Evolutionary conservation across 1,284 basidiomycete genomes (phyloP).

Genomic region (Hemileia vastatrix): DNA sequence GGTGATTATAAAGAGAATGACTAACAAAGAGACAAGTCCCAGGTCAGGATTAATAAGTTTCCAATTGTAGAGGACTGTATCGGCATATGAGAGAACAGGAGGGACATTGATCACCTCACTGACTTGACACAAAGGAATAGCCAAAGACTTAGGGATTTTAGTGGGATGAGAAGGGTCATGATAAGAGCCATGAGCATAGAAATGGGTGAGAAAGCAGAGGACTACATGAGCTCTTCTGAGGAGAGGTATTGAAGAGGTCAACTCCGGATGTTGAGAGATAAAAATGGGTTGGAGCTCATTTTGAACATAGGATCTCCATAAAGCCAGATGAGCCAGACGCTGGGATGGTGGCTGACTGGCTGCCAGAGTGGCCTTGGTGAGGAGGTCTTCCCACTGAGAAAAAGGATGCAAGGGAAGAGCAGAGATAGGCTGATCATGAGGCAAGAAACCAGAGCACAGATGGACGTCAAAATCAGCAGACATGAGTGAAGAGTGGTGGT

Average conservation of each 20-base stretch:
- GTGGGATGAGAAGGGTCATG: constrained; percentile 44
- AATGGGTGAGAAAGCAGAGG: constrained; percentile 73
- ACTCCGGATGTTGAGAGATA: constrained; percentile 1
- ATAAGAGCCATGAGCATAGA: constrained; percentile 73
- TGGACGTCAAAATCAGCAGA: constrained; percentile 93
- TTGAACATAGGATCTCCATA: constrained; percentile 37
- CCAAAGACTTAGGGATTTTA: constrained; percentile 59
- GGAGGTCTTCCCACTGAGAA: constrained; percentile 60
- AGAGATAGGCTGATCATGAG: constrained; percentile 61
- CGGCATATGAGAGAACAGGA: constrained; percentile 83
- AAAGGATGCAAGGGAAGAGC: constrained; percentile 51
- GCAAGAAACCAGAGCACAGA: constrained; percentile 82
- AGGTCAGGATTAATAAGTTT: constrained; percentile 35
- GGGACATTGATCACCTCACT: constrained; percentile 69
- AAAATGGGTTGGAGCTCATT: constrained; percentile 25
- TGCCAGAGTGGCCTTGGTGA: no score
- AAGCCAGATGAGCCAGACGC: constrained; percentile 31
- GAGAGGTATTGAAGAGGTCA: constrained; percentile 43
- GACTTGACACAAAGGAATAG: constrained; percentile 68
- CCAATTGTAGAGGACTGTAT: constrained; percentile 92
- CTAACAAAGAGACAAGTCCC: constrained; percentile 34
- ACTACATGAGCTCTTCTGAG: constrained; percentile 76
- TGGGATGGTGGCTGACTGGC: background rate
- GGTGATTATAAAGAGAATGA: constrained; percentile 21
- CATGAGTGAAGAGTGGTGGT: constrained; percentile 63